phyloP scores from a whole-genome alignment of 768 basidiomycete genomes.

The Boletus edulis region DNA sequence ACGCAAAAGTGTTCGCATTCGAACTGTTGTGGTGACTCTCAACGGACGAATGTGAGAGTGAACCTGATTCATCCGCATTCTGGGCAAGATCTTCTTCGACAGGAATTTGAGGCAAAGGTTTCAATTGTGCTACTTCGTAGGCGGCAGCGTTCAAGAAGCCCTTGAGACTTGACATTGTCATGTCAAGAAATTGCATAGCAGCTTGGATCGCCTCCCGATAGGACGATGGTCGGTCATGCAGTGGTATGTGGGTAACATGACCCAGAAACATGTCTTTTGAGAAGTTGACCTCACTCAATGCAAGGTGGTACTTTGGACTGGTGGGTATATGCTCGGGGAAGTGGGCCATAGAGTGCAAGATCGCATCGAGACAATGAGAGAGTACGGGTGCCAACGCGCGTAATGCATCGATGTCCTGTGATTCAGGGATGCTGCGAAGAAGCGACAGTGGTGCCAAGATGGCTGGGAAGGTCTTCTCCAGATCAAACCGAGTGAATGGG shows the following conservation, averaged over 20 bases:
- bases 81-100: neutral
- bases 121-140: constrained; percentile 25
- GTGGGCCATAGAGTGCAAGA: constrained; percentile 25
- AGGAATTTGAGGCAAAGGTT: constrained; percentile 27
- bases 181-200: constrained; percentile 29
- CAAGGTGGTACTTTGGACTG: constrained; percentile 20
- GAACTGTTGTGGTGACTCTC: neutral
- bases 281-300: constrained; percentile 20
- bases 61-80: neutral
- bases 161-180: constrained; percentile 32
- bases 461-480: constrained; percentile 37
- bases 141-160: constrained; percentile 31
- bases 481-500: constrained; percentile 21
- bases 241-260: constrained; percentile 15
- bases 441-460: constrained; percentile 30
- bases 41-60: constrained; percentile 4
- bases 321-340: constrained; percentile 22
- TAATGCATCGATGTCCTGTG: constrained; percentile 26
- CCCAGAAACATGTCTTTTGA: constrained; percentile 22
- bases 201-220: constrained; percentile 11
- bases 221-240: neutral
- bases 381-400: constrained; percentile 29
- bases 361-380: constrained; percentile 21
- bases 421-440: constrained; percentile 24
- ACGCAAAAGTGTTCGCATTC: neutral